Base-by-base conservation (phyloP, 192 early-diverging fungal genomes). In the Irineochytrium annulatum region DNA sequence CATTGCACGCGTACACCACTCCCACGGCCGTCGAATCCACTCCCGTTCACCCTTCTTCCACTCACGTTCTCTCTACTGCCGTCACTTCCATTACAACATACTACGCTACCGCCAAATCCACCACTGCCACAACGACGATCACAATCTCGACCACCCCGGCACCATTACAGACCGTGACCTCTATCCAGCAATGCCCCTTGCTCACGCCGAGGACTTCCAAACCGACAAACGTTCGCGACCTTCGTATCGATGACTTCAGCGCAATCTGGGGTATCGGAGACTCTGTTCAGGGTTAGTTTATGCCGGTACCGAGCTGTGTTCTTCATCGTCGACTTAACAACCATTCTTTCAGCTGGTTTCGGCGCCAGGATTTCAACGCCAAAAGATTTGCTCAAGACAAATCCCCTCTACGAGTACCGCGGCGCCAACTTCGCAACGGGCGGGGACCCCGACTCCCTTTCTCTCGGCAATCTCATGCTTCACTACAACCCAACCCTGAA, bases 221-320 rank as follows among this genome's bases (percentile, higher is more conserved):
- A 1, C 55, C 75, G 22, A 67, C 46, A 31, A 57, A 32, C 57
- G 63, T 81, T 26, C 65, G 66, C 34, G 79, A 81, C 51, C 65
- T 77, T 41, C 71, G 79, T 35, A 45, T 65, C 43, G 79, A 81
- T 31, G 79, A 81, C 65, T 75, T 80, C 43, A 69, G 65, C 22
- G 53, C n/a, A n/a, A n/a, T n/a, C n/a, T n/a, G n/a, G n/a, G n/a
- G n/a, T n/a, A n/a, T n/a, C n/a, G n/a, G n/a, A n/a, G n/a, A n/a
- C n/a, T n/a, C n/a, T n/a, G n/a, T n/a, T n/a, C n/a, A n/a, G n/a
- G n/a, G n/a, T n/a, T n/a, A n/a, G n/a, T n/a, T n/a, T n/a, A n/a
- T n/a, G n/a, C n/a, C n/a, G n/a, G n/a, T n/a, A n/a, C n/a, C n/a
- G n/a, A n/a, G n/a, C n/a, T n/a, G n/a, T n/a, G n/a, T n/a, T n/a